These are phyloP conservation scores for Mallotus repandus DNA, from an alignment of 441 rosid species.

Conservation along the genomic window DNA sequence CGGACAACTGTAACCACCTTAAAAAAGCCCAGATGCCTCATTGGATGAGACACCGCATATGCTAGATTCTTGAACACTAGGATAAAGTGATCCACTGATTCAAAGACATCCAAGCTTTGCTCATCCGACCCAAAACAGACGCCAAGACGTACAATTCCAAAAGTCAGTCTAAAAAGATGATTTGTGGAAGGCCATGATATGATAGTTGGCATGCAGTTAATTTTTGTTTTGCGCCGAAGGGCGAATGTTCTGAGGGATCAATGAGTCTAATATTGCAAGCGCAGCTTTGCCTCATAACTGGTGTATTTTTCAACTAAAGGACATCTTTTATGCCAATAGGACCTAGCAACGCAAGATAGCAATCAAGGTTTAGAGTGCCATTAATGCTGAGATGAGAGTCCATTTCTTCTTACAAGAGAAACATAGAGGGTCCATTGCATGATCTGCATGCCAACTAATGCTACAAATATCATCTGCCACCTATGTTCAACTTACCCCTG, in stretches of 20 bases:
- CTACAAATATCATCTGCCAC: too few species aligned
- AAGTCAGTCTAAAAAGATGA: conserved; percentile 19
- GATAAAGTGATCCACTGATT: neutral
- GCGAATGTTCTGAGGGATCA: conserved; percentile 18
- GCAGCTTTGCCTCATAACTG: conserved; percentile 26
- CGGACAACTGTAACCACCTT: conserved; percentile 19
- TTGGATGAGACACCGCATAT: neutral
- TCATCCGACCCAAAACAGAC: conserved; percentile 21
- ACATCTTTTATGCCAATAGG: conserved; percentile 22
- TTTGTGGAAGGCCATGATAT: conserved; percentile 23
- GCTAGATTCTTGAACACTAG: neutral
- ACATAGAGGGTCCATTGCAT: too few species aligned
- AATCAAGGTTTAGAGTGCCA: neutral
- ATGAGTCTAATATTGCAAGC: conserved; percentile 23
- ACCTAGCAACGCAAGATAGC: conserved; percentile 14
- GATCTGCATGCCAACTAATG: too few species aligned
- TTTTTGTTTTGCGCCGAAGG: conserved; percentile 7
- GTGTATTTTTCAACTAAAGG: conserved; percentile 20
- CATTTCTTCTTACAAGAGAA: too few species aligned
- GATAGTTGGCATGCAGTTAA: conserved; percentile 15
- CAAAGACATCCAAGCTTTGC: neutral
- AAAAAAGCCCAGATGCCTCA: neutral
- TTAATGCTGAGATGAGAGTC: neutral
- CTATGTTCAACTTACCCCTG: too few species aligned
- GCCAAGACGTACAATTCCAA: conserved; percentile 16